Percentiles rank a stretch among this genome's conserved stretches.
Conservation (phyloP, 805 yeast genomes). For the Barnettozyma wickerhamii region DNA sequence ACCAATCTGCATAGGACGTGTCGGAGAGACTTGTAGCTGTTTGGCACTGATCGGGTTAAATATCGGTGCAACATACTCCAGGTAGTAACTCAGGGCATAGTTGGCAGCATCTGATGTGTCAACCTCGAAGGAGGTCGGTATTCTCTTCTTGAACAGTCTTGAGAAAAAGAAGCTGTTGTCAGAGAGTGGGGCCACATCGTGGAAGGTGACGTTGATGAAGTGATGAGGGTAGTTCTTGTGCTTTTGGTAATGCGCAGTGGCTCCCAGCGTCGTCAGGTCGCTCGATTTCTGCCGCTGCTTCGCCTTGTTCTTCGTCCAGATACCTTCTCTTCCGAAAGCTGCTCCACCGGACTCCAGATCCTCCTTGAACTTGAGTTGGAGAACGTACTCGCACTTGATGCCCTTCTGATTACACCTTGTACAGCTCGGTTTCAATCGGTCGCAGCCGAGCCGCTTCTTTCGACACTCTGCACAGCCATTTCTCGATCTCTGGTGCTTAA, state of each 20-base stretch:
- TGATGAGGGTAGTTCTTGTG: conserved; percentile 1
- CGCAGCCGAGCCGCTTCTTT: conserved; percentile 6
- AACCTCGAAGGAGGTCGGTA: not conserved
- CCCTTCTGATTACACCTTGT: conserved; percentile 3
- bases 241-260: not conserved
- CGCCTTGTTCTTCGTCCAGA: conserved; percentile 5
- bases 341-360: conserved; percentile 8
- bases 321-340: conserved; percentile 12
- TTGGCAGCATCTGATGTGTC: not conserved
- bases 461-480: conserved; percentile 6
- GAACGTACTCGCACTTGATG: conserved; percentile 3
- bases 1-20: not conserved
- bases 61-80: conserved; percentile 8
- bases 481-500: conserved; percentile 4
- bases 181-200: not conserved
- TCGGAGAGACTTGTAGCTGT: not conserved
- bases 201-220: conserved; percentile 4
- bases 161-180: not conserved
- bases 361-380: conserved; percentile 9
- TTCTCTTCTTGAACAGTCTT: not conserved
- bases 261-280: conserved; percentile 3
- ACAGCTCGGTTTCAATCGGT: conserved; percentile 7
- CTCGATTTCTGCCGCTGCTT: not conserved
- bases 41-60: conserved; percentile 8
- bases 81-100: conserved; percentile 7